A percentile compares a stretch with the other conserved stretches of the same genome.
These are phyloP conservation scores for Salix viminalis DNA, from an alignment of 345 rosid species.

Conservation along the genomic window DNA sequence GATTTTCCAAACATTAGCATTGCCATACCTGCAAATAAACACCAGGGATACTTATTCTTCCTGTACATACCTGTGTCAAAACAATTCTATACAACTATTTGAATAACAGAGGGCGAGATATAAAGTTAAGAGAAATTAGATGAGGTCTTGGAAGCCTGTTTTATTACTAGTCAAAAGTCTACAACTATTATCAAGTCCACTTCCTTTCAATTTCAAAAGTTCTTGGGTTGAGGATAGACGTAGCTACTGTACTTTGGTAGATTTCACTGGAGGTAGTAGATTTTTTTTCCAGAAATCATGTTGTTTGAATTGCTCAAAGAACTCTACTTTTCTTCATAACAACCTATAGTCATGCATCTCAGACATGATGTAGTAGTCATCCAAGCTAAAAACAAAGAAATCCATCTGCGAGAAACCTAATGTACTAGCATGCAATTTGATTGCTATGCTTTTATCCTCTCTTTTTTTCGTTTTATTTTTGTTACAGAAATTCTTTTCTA, in stretches of 20 bases:
- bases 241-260: neutral
- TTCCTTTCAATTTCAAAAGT: neutral
- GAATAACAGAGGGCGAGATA: neutral
- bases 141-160: neutral
- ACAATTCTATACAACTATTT: neutral
- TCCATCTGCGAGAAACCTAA: neutral
- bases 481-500: neutral
- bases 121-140: neutral
- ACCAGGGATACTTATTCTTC: conserved; percentile 1
- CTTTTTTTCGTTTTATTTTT: neutral
- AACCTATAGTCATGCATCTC: neutral
- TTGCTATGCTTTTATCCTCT: no score
- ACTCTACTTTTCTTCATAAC: neutral
- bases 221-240: no score
- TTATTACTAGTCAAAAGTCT: neutral
- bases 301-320: neutral
- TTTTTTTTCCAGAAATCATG: neutral
- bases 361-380: neutral
- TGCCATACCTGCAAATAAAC: conserved; percentile 75
- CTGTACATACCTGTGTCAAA: neutral
- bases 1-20: conserved; percentile 88
- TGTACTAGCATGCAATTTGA: neutral
- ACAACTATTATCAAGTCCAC: neutral
- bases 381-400: neutral
- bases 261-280: neutral